A percentile compares a stretch with the other conserved stretches of the same genome.
These are phyloP conservation scores for Helianthus annuus DNA, from an alignment of 129 eudicot species.

Conservation along the genomic window HanXRQr2.0-SUNRISE NC_035442.2:57091649-57092148, in stretches of 20 bases:
- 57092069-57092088: conserved; percentile 73
- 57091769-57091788: conserved; percentile 1
- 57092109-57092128: neutral
- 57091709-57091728: conserved; percentile 10
- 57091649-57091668: conserved; percentile 89
- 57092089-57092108: conserved; percentile 66
- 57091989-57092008: conserved; percentile 49
- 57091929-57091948: conserved; percentile 6
- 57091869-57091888: conserved; percentile 80
- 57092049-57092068: conserved; percentile 81
- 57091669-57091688: conserved; percentile 69
- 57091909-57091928: conserved; percentile 54
- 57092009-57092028: conserved; percentile 78
- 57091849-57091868: conserved; percentile 82
- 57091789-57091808: conserved; percentile 53
- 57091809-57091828: conserved; percentile 95
- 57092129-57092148: neutral
- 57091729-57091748: conserved; percentile 1
- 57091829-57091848: conserved; percentile 78
- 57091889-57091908: conserved; percentile 79
- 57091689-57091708: conserved; percentile 2
- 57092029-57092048: conserved; percentile 87
- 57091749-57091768: neutral
- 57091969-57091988: neutral
- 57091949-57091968: neutral